phyloP scores from a whole-genome alignment of 164 flowering plant genomes.

The Nelumbo lutea region DNA sequence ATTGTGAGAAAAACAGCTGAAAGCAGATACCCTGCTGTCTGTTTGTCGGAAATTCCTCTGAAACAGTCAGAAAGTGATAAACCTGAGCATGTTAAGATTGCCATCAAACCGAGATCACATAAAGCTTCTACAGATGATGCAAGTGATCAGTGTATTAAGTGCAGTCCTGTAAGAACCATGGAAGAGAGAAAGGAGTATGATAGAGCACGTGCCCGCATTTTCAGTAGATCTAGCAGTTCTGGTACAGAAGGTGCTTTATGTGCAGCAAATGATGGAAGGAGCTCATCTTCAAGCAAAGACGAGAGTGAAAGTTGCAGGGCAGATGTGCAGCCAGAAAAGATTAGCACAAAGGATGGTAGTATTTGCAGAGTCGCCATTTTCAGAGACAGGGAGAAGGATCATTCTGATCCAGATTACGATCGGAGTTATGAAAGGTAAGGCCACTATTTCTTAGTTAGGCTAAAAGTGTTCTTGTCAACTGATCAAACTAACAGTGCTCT shows the following conservation, averaged over 20 bases:
- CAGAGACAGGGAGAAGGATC: conserved; percentile 90
- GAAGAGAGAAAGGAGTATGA: conserved; percentile 97
- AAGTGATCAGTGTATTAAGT: conserved; percentile 35
- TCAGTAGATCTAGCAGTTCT: conserved; percentile 44
- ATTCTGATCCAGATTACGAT: conserved; percentile 89
- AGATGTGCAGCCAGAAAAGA: conserved; percentile 38
- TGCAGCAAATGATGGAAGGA: conserved; percentile 34
- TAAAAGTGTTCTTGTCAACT: neutral
- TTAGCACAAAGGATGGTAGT: conserved; percentile 34
- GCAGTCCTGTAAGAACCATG: conserved; percentile 46
- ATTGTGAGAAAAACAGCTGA: conserved; percentile 59
- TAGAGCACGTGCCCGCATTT: conserved; percentile 89
- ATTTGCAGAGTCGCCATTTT: conserved; percentile 77
- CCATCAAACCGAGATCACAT: conserved; percentile 50
- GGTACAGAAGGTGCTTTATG: conserved; percentile 32
- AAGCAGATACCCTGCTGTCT: conserved; percentile 54
- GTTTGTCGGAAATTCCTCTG: conserved; percentile 68
- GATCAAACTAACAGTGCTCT: neutral
- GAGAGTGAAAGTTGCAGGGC: conserved; percentile 37
- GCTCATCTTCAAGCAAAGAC: conserved; percentile 27
- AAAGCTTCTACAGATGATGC: conserved; percentile 32
- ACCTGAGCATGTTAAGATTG: conserved; percentile 56
- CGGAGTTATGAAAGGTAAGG: conserved; percentile 83
- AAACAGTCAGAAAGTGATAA: conserved; percentile 61
- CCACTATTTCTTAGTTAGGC: neutral